phyloP scores from a whole-genome alignment of 148 eudicot species.

The Rhododendron williamsianum region DNA sequence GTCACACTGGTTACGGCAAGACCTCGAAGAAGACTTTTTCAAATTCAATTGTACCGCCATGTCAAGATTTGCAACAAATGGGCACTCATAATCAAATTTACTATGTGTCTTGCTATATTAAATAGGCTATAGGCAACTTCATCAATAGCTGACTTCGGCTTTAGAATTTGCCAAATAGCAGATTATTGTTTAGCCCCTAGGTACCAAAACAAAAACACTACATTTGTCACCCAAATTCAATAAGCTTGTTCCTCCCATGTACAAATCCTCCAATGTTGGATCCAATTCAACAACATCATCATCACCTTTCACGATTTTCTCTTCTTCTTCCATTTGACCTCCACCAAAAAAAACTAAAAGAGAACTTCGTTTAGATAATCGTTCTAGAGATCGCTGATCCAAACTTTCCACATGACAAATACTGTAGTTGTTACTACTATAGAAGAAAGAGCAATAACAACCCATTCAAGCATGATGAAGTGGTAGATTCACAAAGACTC shows the following conservation, averaged over 20 bases:
- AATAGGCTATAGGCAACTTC: too few relatives aligned
- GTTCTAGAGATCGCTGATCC: not conserved
- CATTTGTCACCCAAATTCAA: not conserved
- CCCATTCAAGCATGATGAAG: not conserved
- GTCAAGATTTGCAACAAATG: too few relatives aligned
- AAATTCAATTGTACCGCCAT: too few relatives aligned
- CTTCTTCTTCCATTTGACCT: conserved; percentile 77
- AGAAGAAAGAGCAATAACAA: not conserved
- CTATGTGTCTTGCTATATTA: too few relatives aligned
- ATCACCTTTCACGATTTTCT: conserved; percentile 81
- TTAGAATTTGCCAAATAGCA: too few relatives aligned
- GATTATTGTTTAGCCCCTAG: not conserved
- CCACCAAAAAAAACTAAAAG: conserved; percentile 69
- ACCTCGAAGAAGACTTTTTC: too few relatives aligned
- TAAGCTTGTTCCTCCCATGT: conserved; percentile 56
- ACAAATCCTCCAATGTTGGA: conserved; percentile 87
- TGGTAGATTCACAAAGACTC: not conserved
- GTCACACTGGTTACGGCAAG: too few relatives aligned
- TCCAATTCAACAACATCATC: conserved; percentile 96
- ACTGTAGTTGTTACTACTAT: not conserved
- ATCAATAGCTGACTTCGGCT: too few relatives aligned
- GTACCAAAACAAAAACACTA: not conserved
- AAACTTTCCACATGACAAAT: not conserved
- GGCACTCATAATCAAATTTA: too few relatives aligned
- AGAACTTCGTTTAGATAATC: not conserved